Evolutionary conservation across 257 asterid genomes (phyloP), one percentile per base, ranked within the genome.

Genomic region (Solanum gandarillasii): DNA sequence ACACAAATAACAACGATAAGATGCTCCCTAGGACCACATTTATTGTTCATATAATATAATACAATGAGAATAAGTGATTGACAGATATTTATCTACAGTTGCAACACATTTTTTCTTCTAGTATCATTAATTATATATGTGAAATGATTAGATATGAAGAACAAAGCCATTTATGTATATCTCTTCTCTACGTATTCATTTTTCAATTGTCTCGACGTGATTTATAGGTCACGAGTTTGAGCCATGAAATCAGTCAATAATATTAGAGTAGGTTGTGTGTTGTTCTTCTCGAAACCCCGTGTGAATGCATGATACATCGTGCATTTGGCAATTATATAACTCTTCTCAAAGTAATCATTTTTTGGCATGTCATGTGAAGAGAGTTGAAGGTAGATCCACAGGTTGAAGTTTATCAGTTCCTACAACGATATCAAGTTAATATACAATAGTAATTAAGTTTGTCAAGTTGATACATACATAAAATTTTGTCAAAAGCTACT

Each of bases 11-110:
- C 62, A 18, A 39, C 70, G 35, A 55, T 41, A 31, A 48, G 70
- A 82, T 82, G 70, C 86, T 82, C 65, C 14, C 35, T 52, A 86
- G 88, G 88, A 46, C 88, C 88, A 86, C 88, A 43, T 75, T 86
- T n/a, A 71, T 27, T 38, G 11, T 18, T 58, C 18, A 70, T 29
- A 7, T 29, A 6, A 68, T 8, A 83, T 83, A 38, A 65, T 43
- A 79, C 43, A 48, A 29, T 81, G 6, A 29, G 68, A 81, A 81
- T 7, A 29, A 29, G 86, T 48, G 70, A 82, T 20, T 82, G 43
- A 16, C 16, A 81, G 11, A 78, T 55, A 55, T 79, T 79, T 43
- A 27, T 25, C 65, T 79, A 79, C 25, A 25, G 36, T 25, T 78
- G 58, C 36, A 43, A 46, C 48, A 39, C 32, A 11, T 36, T 34